Conservation (phyloP, 2,329 filamentous ascomycete genomes). For the Aspergillus thermomutatus region DNA sequence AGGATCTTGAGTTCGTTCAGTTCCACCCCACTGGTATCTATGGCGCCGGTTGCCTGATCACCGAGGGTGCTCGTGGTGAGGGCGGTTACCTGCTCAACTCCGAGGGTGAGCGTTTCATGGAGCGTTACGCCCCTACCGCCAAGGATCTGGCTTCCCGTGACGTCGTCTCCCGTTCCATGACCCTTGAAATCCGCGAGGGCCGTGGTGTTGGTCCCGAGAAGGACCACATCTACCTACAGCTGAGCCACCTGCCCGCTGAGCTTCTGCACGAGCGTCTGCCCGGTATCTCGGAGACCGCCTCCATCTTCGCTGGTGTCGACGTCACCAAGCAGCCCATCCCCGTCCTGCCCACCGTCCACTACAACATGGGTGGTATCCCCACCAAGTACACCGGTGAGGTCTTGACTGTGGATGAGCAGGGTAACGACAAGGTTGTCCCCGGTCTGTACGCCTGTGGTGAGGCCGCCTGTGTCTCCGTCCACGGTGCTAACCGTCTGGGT, state of each 20-base stretch:
- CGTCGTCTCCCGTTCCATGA: conserved; percentile 97
- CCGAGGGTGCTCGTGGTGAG: conserved; percentile 95
- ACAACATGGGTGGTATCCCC: conserved; percentile 99
- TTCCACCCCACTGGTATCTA: conserved; percentile 99
- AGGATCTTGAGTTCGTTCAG: conserved; percentile 99
- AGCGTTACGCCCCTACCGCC: conserved; percentile 93
- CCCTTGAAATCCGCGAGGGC: conserved; percentile 94
- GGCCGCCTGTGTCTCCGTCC: conserved; percentile 94
- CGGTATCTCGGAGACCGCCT: conserved; percentile 97
- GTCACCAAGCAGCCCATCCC: conserved; percentile 96
- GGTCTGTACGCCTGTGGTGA: conserved; percentile 96
- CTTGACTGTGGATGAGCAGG: conserved; percentile 77
- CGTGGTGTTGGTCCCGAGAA: conserved; percentile 95
- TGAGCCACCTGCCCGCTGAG: conserved; percentile 89
- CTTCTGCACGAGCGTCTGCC: conserved; percentile 93
- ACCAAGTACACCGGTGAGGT: conserved; percentile 98
- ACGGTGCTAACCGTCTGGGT: conserved; percentile 95
- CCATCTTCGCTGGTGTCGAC: conserved; percentile 95
- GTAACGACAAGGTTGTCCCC: conserved; percentile 88
- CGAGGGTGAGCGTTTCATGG: conserved; percentile 99
- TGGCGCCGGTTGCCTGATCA: conserved; percentile 95
- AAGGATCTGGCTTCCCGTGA: conserved; percentile 97
- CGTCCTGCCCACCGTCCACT: conserved; percentile 94
- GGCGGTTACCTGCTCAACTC: conserved; percentile 97
- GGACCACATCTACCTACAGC: conserved; percentile 97